Evolutionary conservation across 2,329 filamentous ascomycete genomes (phyloP).

Genomic region (Leptographium flavum): DNA sequence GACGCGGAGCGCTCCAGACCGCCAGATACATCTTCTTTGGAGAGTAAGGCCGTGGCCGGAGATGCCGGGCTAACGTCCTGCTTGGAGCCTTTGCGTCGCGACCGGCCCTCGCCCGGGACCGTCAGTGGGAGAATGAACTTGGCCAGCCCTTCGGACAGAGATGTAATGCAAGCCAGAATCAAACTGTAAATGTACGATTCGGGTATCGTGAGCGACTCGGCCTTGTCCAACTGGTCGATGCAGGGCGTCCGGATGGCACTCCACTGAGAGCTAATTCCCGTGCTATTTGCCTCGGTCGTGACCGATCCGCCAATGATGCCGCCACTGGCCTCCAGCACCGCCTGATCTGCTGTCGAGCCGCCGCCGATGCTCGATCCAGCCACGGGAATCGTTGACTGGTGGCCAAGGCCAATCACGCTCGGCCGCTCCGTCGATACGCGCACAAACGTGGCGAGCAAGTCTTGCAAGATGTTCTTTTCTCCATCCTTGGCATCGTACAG

Average conservation of each 20-base stretch:
- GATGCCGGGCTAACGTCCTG: slow-evolving; percentile 29
- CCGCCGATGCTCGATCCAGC: slow-evolving; percentile 39
- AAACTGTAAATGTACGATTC: slow-evolving; percentile 92
- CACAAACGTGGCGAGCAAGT: slow-evolving; percentile 80
- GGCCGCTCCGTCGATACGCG: slow-evolving; percentile 85
- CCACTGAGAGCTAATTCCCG: slow-evolving; percentile 82
- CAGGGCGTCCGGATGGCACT: slow-evolving; percentile 76
- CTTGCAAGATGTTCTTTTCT: slow-evolving; percentile 63
- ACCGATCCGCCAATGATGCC: slow-evolving; percentile 71
- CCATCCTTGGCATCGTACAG: slow-evolving; percentile 63
- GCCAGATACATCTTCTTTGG: slow-evolving; percentile 11
- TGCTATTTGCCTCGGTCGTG: slow-evolving; percentile 49
- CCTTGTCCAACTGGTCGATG: slow-evolving; percentile 89
- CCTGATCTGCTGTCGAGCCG: slow-evolving; percentile 57
- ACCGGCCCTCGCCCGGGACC: slow-evolving; percentile 54
- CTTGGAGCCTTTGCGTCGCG: slow-evolving; percentile 33
- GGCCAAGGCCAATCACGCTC: slow-evolving; percentile 70
- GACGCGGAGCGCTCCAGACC: slow-evolving; percentile 47
- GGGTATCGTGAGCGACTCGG: slow-evolving; percentile 66
- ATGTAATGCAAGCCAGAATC: slow-evolving; percentile 76
- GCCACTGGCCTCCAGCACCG: slow-evolving; percentile 77
- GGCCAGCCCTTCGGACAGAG: slow-evolving; percentile 79
- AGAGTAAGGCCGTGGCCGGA: slow-evolving; percentile 19
- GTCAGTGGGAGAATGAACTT: slow-evolving; percentile 89
- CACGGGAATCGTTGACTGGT: slow-evolving; percentile 72